These are phyloP conservation scores for Cercospora sp. DNA, from an alignment of 2,329 filamentous ascomycete species.

Conservation along the genomic window DNA sequence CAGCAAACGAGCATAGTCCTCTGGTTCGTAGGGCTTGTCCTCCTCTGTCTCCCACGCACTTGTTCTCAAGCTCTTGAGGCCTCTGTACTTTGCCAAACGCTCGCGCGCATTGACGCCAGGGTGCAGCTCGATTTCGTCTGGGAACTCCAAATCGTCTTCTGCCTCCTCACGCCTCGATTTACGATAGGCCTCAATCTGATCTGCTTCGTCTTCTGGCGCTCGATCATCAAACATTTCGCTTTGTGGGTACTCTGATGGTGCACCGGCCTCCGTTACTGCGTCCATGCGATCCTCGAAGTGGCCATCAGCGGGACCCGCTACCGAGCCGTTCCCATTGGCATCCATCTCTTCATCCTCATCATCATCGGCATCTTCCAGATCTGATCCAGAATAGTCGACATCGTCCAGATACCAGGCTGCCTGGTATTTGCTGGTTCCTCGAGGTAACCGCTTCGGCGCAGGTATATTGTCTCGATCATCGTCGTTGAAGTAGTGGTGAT, in stretches of 20 bases:
- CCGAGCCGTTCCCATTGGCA: conserved; percentile 53
- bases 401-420: conserved; percentile 88
- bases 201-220: conserved; percentile 78
- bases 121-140: conserved; percentile 92
- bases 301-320: conserved; percentile 75
- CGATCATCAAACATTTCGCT: conserved; percentile 87
- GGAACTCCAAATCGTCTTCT: conserved; percentile 90
- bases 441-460: conserved; percentile 74
- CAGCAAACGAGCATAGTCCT: conserved; percentile 83
- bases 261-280: conserved; percentile 62
- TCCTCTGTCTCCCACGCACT: conserved; percentile 88
- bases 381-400: conserved; percentile 80
- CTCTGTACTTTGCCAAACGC: conserved; percentile 80
- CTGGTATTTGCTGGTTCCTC: conserved; percentile 91
- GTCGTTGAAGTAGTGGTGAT: conserved; percentile 97
- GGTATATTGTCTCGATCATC: conserved; percentile 66
- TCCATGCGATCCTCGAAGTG: conserved; percentile 52
- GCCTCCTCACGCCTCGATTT: conserved; percentile 71
- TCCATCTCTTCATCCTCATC: conserved; percentile 62
- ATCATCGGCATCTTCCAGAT: conserved; percentile 65
- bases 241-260: conserved; percentile 83
- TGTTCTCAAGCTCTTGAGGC: conserved; percentile 85
- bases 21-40: conserved; percentile 81
- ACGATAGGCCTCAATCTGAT: conserved; percentile 79
- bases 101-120: conserved; percentile 85